Conservation (phyloP, 2,329 filamentous ascomycete species). For the Pyrenophora tritici-repentis region DNA sequence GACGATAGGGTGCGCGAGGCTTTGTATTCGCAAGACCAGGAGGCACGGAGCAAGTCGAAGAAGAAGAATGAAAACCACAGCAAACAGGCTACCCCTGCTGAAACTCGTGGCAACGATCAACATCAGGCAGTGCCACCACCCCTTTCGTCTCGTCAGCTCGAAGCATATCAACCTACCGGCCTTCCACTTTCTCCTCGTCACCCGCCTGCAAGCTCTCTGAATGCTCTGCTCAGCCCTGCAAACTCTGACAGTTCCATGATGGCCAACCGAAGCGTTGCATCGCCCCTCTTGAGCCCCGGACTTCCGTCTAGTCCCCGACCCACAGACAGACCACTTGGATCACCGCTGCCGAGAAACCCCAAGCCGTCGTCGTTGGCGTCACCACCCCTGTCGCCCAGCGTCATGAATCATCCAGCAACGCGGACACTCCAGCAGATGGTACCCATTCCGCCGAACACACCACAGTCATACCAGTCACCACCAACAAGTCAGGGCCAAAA, state of each 20-base stretch:
- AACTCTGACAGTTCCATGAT: conserved; percentile 47
- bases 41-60: conserved; percentile 73
- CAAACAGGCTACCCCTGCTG: conserved; percentile 43
- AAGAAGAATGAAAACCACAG: conserved; percentile 66
- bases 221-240: conserved; percentile 57
- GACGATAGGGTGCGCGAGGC: conserved; percentile 80
- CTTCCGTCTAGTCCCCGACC: conserved; percentile 66
- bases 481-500: conserved; percentile 48
- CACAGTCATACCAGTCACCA: conserved; percentile 65
- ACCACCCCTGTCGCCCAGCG: conserved; percentile 69
- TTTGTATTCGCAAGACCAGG: conserved; percentile 68
- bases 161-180: conserved; percentile 32
- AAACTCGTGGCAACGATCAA: conserved; percentile 22
- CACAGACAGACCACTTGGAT: conserved; percentile 62
- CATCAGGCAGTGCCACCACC: conserved; percentile 25
- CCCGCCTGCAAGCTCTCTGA: conserved; percentile 44
- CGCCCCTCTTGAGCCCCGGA: conserved; percentile 65
- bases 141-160: conserved; percentile 40
- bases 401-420: conserved; percentile 66
- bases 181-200: conserved; percentile 48
- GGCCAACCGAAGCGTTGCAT: conserved; percentile 48
- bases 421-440: conserved; percentile 75
- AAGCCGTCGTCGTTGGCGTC: conserved; percentile 61
- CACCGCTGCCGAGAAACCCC: conserved; percentile 62
- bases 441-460: conserved; percentile 71